A percentile compares a stretch with the other conserved stretches of the same genome.
Conservation (phyloP, 1,139 yeast species). For the Scheffersomyces titani region DNA sequence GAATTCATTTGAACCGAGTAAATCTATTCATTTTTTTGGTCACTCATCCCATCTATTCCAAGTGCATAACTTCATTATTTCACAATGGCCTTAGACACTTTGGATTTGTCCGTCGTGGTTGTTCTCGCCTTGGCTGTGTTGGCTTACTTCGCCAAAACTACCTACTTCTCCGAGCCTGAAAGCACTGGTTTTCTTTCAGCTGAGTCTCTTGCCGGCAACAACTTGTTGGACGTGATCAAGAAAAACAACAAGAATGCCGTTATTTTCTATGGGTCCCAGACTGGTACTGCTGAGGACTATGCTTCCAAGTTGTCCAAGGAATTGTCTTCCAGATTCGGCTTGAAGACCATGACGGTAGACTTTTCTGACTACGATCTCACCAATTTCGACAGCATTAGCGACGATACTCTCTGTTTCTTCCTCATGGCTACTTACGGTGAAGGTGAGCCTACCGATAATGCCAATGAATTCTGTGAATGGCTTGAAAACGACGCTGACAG, state of each 20-base stretch:
- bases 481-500: conserved; percentile 61
- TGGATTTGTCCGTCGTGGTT: conserved; percentile 70
- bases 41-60: background rate
- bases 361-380: conserved; percentile 87
- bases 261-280: conserved; percentile 93
- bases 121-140: conserved; percentile 64
- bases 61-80: background rate
- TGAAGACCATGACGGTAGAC: conserved; percentile 85
- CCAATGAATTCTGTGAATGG: conserved; percentile 69
- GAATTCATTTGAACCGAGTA: background rate
- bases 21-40: background rate
- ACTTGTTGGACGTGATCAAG: conserved; percentile 63
- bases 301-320: conserved; percentile 90
- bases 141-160: conserved; percentile 68
- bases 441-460: conserved; percentile 97
- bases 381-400: conserved; percentile 55
- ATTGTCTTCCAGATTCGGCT: conserved; percentile 76
- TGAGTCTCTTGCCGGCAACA: conserved; percentile 46
- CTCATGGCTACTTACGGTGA: conserved; percentile 95
- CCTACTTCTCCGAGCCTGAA: conserved; percentile 42
- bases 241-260: conserved; percentile 71
- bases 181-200: conserved; percentile 42
- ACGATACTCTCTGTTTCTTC: conserved; percentile 62
- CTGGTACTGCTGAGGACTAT: conserved; percentile 99
- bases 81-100: conserved; percentile 57